Percentiles rank a stretch among this genome's conserved stretches.
phyloP scores from a whole-genome alignment of 805 yeast genomes.

The Tetrapisispora arboricola region DNA sequence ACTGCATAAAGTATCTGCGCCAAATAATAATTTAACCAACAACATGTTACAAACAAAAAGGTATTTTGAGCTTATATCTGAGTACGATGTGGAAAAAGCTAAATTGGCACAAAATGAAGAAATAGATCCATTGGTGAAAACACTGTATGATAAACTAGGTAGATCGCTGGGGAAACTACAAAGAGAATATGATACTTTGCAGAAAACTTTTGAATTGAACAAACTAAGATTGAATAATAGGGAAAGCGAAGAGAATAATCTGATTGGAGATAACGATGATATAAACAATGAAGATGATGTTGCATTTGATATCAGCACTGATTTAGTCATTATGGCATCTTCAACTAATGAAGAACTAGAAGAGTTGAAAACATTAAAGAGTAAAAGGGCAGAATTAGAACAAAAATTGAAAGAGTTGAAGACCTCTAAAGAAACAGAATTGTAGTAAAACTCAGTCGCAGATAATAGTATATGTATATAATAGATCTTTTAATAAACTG shows the following conservation, averaged over 20 bases:
- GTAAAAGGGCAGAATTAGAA: conserved; percentile 14
- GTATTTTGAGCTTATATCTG: conserved; percentile 24
- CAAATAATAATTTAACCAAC: conserved; percentile 16
- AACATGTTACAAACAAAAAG: conserved; percentile 20
- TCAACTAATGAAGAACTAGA: conserved; percentile 26
- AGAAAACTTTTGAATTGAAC: conserved; percentile 24
- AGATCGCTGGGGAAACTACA: conserved; percentile 19
- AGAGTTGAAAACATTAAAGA: conserved; percentile 18
- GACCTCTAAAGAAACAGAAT: no score
- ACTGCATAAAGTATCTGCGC: conserved; percentile 11
- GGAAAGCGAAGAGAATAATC: conserved; percentile 6
- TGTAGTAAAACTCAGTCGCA: no score
- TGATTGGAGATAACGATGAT: conserved; percentile 4
- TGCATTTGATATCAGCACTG: conserved; percentile 14
- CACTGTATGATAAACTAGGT: conserved; percentile 18
- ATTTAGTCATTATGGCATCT: conserved; percentile 25
- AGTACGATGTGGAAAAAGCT: conserved; percentile 27
- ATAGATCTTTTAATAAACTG: no score
- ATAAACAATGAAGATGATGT: conserved; percentile 1
- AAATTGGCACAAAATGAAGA: conserved; percentile 25
- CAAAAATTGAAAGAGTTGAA: conserved; percentile 6
- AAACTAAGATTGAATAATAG: conserved; percentile 14
- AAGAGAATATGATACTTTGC: conserved; percentile 22
- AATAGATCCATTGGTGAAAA: conserved; percentile 24
- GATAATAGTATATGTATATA: no score